Evolutionary conservation across 2,329 filamentous ascomycete species (phyloP), one percentile per base, ranked within the genome.

Genomic region (Keithomyces neogunnii): DNA sequence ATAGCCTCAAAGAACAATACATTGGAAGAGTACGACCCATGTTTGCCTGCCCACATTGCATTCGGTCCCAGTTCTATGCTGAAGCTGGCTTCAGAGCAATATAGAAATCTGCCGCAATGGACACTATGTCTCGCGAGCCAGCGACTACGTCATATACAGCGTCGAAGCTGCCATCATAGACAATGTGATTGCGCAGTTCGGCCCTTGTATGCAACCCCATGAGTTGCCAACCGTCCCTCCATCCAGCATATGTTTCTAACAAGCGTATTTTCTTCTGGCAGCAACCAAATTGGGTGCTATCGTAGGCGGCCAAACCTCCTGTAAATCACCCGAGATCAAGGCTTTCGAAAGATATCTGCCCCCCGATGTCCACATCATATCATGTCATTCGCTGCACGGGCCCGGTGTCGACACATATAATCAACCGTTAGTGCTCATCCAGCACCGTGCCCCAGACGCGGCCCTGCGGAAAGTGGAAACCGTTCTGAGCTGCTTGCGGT

Each of bases 111-210:
- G 92, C 67, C 85, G 82, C 68, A 96, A 96, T 80, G 95, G 95
- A 62, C 91, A 97, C 73, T 80, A 92, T 68, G 93, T 99, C 62
- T 96, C 93, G 61, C 85, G 93, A 72, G 84, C 85, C 70, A 96
- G 91, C 84, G 92, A 97, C 78, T 97, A 91, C 70, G 96, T 96
- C 73, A 90, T 99, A 67, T 99, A 99, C 79, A 95, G 88, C 71
- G 93, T 99, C 69, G 92, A 97, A 72, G 93, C 93, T 55, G 89
- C 90, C 62, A 81, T 85, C 58, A 95, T 99, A 69, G 87, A 89
- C 66, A 80, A 79, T 59, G 88, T 96, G 61, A 93, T 96, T 63
- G 86, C 85, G 56, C 77, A 86, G 62, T 99, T 89, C 69, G 93
- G 91, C 57, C 92, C 92, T 61, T 96, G 90, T 96, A 89, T 56